Percentiles rank a stretch among this genome's conserved stretches.
phyloP scores from a whole-genome alignment of 2,329 filamentous ascomycete genomes.

The Nothophaeocryptopus gaeumannii region DNA sequence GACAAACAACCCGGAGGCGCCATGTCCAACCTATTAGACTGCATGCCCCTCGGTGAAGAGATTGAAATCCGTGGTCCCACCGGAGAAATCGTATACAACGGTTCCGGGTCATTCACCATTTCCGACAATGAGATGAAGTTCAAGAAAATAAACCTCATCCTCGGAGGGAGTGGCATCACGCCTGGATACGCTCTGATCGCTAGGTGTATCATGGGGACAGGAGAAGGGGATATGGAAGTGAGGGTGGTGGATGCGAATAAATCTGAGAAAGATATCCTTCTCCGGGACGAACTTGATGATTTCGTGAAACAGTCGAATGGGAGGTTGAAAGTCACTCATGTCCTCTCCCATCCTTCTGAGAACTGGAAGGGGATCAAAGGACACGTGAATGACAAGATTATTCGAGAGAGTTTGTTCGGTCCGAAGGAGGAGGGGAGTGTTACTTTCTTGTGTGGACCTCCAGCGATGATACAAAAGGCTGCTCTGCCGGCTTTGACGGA shows the following conservation, averaged over 20 bases:
- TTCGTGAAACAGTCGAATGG: conserved; percentile 40
- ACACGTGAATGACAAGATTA: conserved; percentile 43
- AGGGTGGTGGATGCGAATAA: conserved; percentile 51
- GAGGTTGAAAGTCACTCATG: conserved; percentile 47
- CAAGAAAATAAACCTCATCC: conserved; percentile 46
- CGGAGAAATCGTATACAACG: conserved; percentile 51
- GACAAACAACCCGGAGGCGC: conserved; percentile 52
- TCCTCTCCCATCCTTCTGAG: conserved; percentile 46
- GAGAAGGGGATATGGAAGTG: conserved; percentile 37
- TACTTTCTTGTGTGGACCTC: conserved; percentile 51
- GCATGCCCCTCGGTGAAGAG: conserved; percentile 48
- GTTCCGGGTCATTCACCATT: conserved; percentile 48
- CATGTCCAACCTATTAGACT: conserved; percentile 54
- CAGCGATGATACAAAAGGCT: conserved; percentile 52
- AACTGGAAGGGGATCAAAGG: conserved; percentile 49
- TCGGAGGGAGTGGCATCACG: conserved; percentile 53
- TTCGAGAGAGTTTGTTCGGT: conserved; percentile 43
- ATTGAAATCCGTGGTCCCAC: conserved; percentile 53
- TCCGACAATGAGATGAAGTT: conserved; percentile 44
- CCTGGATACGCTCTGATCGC: conserved; percentile 52
- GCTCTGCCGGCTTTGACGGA: conserved; percentile 48
- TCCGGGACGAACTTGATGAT: conserved; percentile 43
- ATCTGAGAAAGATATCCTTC: conserved; percentile 47
- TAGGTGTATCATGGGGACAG: conserved; percentile 36
- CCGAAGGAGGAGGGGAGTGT: conserved; percentile 43